Evolutionary conservation across 257 asterid genomes (phyloP).

Genomic region (Striga asiatica): DNA sequence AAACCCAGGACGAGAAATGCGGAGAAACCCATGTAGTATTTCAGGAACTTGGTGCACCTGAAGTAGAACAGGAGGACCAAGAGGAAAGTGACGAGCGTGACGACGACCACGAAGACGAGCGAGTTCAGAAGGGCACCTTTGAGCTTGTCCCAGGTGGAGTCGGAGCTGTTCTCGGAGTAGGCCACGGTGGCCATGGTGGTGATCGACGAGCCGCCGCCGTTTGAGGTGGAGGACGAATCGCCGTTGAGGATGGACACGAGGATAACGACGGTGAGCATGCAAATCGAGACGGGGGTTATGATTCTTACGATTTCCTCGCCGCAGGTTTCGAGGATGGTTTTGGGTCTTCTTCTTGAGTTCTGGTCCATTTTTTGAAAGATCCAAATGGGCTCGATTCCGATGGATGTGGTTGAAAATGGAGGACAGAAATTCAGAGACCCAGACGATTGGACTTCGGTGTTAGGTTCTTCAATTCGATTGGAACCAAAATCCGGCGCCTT

Average conservation of each 20-base stretch:
- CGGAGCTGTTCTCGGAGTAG: slow-evolving; percentile 63
- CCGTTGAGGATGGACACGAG: slow-evolving; percentile 62
- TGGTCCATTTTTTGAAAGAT: slow-evolving; percentile 55
- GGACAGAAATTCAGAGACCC: not conserved
- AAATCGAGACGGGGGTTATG: slow-evolving; percentile 81
- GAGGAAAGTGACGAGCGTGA: slow-evolving; percentile 75
- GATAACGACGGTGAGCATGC: slow-evolving; percentile 76
- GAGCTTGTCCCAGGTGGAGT: slow-evolving; percentile 82
- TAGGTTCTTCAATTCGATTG: too few relatives aligned
- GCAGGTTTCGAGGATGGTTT: slow-evolving; percentile 50
- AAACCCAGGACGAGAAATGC: slow-evolving; percentile 77
- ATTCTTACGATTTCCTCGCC: slow-evolving; percentile 95
- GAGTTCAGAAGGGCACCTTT: slow-evolving; percentile 94
- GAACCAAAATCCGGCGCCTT: too few relatives aligned
- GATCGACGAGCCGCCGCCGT: slow-evolving; percentile 25
- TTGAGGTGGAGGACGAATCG: slow-evolving; percentile 32
- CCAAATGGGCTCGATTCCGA: not conserved
- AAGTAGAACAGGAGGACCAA: slow-evolving; percentile 76
- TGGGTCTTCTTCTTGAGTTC: slow-evolving; percentile 33
- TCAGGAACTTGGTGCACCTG: slow-evolving; percentile 88
- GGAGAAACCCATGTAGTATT: slow-evolving; percentile 95
- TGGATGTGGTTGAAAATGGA: not conserved
- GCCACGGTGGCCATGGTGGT: slow-evolving; percentile 70
- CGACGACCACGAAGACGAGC: slow-evolving; percentile 61
- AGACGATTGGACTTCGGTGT: not conserved